Base-by-base conservation (phyloP, 208 protist species). In the Leptomonas pyrrhocoris region DNA sequence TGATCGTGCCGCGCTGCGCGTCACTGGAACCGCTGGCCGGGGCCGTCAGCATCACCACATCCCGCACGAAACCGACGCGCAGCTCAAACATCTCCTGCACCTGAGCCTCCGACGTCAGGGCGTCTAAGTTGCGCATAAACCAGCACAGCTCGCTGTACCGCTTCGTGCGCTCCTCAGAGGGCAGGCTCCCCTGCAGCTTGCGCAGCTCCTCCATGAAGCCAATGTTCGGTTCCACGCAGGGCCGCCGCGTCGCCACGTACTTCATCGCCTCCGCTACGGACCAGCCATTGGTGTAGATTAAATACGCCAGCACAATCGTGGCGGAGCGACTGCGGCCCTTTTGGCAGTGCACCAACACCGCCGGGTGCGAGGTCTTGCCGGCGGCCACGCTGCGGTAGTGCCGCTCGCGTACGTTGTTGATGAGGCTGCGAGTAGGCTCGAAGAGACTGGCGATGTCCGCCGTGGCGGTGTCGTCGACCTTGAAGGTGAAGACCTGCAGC, bases 291-390 rank as follows among this genome's bases (percentile, higher is more conserved):
- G 80, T 84, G 53, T 81, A 80, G 19, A 97, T 88, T 25, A 94
- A 75, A 53, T 97, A 95, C 6, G 93, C 93, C 21, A 93, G 67
- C 25, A 95, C 93, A 57, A 97, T 85, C 1, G 93, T 94, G 16
- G 73, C 80, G 21, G 89, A 95, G 42, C 93, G 90, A 70, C 89
- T 95, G n/a, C 79, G 59, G 1, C 93, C 93, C 58, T 88, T 86
- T 58, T 93, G 90, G 68, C 93, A 97, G 78, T 97, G 89, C 53
- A 95, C 83, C 18, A 96, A 80, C 23, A 95, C 77, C 12, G 80
- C 61, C 5, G 89, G 89, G 23, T 64, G 43, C 5, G 46, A 54
- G 0, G 60, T 57, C 21, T 67, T 36, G 19, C 57, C 56, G 15
- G 54, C 50, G n/a, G 55, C 27, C 50, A 48, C 65, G 75, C 53